Conservation (phyloP, 1,139 yeast genomes). For the Suhomyces choctaworum region DNA sequence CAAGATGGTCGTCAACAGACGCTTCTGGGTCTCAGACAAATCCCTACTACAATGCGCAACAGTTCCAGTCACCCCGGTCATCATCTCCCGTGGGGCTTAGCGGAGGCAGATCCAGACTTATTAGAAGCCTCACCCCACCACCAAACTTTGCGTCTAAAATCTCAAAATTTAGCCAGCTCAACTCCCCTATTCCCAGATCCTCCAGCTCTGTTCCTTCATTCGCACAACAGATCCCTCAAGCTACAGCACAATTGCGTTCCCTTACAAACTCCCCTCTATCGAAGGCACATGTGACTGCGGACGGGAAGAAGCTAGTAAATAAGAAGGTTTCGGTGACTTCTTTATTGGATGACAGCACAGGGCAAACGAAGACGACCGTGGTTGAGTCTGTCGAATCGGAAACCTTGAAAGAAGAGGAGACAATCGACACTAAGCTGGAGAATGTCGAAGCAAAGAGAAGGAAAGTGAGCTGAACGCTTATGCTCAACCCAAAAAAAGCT, state of each 20-base stretch:
- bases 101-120: conserved; percentile 4
- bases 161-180: conserved; percentile 7
- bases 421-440: conserved; percentile 6
- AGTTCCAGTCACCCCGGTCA: conserved; percentile 12
- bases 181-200: conserved; percentile 21
- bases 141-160: conserved; percentile 6
- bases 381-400: background rate
- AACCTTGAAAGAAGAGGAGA: background rate
- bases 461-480: conserved; percentile 7
- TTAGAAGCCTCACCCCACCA: conserved; percentile 19
- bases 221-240: conserved; percentile 10
- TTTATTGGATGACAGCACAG: conserved; percentile 24
- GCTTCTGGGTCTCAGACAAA: conserved; percentile 5
- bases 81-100: conserved; percentile 8
- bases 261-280: conserved; percentile 19
- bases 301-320: conserved; percentile 10
- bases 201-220: conserved; percentile 13
- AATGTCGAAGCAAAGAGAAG: conserved; percentile 10
- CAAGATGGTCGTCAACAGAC: conserved; percentile 8
- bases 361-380: background rate
- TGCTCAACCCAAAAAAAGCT: no score
- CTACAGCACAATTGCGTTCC: conserved; percentile 7
- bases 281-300: conserved; percentile 10
- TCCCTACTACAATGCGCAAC: conserved; percentile 11
- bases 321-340: conserved; percentile 36